Evolutionary conservation across 352 stramenopile genomes (phyloP).

Genomic region (Hyaloperonospora arabidopsidis): DNA sequence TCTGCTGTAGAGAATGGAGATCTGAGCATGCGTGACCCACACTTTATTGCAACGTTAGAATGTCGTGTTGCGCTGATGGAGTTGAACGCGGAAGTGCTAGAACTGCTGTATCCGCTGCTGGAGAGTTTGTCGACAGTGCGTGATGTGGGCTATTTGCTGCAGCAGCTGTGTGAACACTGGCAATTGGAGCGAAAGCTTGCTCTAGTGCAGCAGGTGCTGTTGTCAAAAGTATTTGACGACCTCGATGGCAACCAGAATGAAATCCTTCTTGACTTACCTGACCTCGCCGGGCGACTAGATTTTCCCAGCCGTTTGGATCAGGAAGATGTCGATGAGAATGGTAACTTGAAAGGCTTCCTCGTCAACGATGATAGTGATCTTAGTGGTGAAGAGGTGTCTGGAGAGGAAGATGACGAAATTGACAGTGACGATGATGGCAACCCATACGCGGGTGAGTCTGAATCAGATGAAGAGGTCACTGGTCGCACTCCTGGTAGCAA

Average conservation of each 20-base stretch:
- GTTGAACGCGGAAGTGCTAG: slow-evolving; percentile 55
- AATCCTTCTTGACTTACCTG: slow-evolving; percentile 50
- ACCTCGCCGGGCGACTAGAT: slow-evolving; percentile 52
- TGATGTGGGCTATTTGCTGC: slow-evolving; percentile 57
- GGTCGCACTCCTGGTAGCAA: slow-evolving; percentile 28
- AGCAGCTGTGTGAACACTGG: slow-evolving; percentile 56
- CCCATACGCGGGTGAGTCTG: slow-evolving; percentile 50
- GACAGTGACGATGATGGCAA: slow-evolving; percentile 37
- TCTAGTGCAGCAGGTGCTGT: slow-evolving; percentile 67
- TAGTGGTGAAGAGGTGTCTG: slow-evolving; percentile 41
- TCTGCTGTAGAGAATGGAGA: slow-evolving; percentile 65
- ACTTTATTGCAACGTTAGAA: slow-evolving; percentile 28
- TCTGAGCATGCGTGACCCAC: slow-evolving; percentile 45
- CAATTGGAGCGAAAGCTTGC: slow-evolving; percentile 43
- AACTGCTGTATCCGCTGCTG: slow-evolving; percentile 57
- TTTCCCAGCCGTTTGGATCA: slow-evolving; percentile 74
- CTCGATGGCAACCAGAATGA: slow-evolving; percentile 77
- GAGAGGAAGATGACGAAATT: slow-evolving; percentile 32
- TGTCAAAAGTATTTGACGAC: slow-evolving; percentile 74
- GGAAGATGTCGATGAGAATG: slow-evolving; percentile 76
- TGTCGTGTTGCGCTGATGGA: slow-evolving; percentile 25
- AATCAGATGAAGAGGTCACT: slow-evolving; percentile 53
- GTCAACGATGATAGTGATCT: slow-evolving; percentile 59
- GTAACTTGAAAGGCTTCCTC: slow-evolving; percentile 67
- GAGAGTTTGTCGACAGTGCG: slow-evolving; percentile 68